Percentiles rank a stretch among this genome's conserved stretches.
These are phyloP conservation scores for Lachancea sp. DNA, from an alignment of 805 yeast genomes.

Conservation along the genomic window DNA sequence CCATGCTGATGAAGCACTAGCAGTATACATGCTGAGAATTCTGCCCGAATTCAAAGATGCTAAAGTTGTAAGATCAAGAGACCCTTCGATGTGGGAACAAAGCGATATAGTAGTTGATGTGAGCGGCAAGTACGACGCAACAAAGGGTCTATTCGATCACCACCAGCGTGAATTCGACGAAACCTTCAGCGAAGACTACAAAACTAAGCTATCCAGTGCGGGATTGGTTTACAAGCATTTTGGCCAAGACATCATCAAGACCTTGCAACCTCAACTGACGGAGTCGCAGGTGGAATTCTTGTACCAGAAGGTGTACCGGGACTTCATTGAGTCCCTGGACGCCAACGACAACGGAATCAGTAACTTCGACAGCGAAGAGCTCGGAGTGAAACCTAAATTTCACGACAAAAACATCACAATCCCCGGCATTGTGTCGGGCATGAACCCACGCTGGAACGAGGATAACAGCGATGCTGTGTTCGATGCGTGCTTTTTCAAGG, in stretches of 20 bases:
- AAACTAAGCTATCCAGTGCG: constrained; percentile 86
- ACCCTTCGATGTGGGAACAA: constrained; percentile 71
- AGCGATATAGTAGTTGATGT: constrained; percentile 95
- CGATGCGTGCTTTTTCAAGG: constrained; percentile 60
- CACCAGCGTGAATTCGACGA: constrained; percentile 90
- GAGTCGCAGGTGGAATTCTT: constrained; percentile 50
- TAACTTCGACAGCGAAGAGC: constrained; percentile 45
- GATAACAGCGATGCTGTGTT: constrained; percentile 58
- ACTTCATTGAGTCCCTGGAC: constrained; percentile 85
- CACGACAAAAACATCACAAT: constrained; percentile 67
- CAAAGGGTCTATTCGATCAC: constrained; percentile 82
- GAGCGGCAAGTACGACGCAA: constrained; percentile 77
- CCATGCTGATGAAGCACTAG: constrained; percentile 96
- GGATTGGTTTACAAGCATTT: constrained; percentile 87
- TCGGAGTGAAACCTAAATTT: constrained; percentile 51
- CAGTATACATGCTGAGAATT: constrained; percentile 74
- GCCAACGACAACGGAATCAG: constrained; percentile 93
- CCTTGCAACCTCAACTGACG: constrained; percentile 40
- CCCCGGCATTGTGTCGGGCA: constrained; percentile 67
- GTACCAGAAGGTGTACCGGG: constrained; percentile 72
- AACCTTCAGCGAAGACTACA: constrained; percentile 54
- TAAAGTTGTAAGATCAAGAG: constrained; percentile 74
- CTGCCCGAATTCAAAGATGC: constrained; percentile 66
- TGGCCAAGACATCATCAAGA: constrained; percentile 60
- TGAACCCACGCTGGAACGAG: constrained; percentile 83